phyloP scores from a whole-genome alignment of 2,329 filamentous ascomycete genomes.

The Ophiostoma angusticollis region DNA sequence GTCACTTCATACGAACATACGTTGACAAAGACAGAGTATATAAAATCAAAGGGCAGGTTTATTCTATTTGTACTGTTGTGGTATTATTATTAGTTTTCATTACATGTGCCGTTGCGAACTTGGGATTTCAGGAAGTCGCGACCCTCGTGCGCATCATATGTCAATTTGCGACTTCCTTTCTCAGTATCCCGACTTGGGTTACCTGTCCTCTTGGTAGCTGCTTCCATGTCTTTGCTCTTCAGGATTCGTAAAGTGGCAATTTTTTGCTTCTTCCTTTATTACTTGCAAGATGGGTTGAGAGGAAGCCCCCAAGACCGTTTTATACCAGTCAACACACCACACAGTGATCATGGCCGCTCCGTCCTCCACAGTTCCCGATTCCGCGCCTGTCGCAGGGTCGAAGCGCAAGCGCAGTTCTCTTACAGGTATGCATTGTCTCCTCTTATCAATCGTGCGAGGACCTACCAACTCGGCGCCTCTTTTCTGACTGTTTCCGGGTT shows the following conservation, averaged over 20 bases:
- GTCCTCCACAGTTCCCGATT: too few species aligned
- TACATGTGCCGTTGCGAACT: background rate
- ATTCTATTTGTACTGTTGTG: background rate
- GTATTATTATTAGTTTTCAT: background rate
- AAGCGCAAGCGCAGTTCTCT: conserved; percentile 6
- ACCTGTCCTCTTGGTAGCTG: background rate
- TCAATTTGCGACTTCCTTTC: too few species aligned
- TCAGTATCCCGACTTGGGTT: too few species aligned
- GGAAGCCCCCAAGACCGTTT: too few species aligned
- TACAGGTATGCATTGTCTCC: background rate
- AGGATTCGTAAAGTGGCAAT: too few species aligned
- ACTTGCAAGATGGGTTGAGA: too few species aligned
- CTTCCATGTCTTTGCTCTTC: background rate
- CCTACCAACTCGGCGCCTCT: too few species aligned
- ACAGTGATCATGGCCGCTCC: too few species aligned
- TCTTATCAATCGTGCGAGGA: background rate
- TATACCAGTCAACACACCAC: too few species aligned
- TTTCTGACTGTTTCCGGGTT: background rate
- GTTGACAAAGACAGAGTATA: too few species aligned
- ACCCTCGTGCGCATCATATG: background rate
- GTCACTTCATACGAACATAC: too few species aligned
- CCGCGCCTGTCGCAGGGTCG: background rate
- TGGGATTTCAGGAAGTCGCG: background rate
- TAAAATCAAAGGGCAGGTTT: too few species aligned
- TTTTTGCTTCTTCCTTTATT: background rate